Base-by-base conservation (phyloP, 305 asterid species). In the Fraxinus angustifolia region DNA sequence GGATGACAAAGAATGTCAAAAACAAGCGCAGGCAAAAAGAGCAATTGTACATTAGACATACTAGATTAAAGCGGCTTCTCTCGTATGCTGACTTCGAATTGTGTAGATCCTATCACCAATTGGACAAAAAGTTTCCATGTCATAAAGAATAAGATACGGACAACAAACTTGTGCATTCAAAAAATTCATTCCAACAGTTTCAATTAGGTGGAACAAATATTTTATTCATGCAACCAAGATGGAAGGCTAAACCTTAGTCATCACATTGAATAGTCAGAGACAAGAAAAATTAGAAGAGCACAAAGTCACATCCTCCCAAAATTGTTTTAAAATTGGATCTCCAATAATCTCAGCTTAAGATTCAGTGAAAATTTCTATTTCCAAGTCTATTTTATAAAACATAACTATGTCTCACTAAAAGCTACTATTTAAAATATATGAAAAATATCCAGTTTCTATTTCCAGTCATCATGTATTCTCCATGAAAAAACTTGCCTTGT, bases 81-180 rank as follows among this genome's bases (percentile, higher is more conserved):
- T 96, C 99, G 82, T 94, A 96, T 82, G 97, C 87, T 74, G 99
- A 96, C 89, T 96, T 96, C 42, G 98, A 91, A 85, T 96, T 96
- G 67, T 93, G 98, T 74, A 96, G 93, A 85, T 93, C 98, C 99
- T 96, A 95, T 80, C 81, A 85, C 77, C 86, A 79, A 85, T 80
- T 71, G 79, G 84, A 82, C 85, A 85, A 87, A 77, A 82, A 73
- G 83, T 78, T 82, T 78, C 48, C 17, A 78, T 62, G 78, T 40
- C 80, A 75, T 48, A 14, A 65, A 62, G 79, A 70, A 81, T 19
- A 28, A 33, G 76, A 73, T 7, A 45, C 40, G 80, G 72, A 71
- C 42, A 70, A 70, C 75, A 71, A 71, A 31, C 16, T 33, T 36
- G 16, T 42, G 40, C 71, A n/a, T 33, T 48, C 56, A 73, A 75